A percentile compares a stretch with the other conserved stretches of the same genome.
phyloP scores from a whole-genome alignment of 768 basidiomycete species.

The Suillus luteus region DNA sequence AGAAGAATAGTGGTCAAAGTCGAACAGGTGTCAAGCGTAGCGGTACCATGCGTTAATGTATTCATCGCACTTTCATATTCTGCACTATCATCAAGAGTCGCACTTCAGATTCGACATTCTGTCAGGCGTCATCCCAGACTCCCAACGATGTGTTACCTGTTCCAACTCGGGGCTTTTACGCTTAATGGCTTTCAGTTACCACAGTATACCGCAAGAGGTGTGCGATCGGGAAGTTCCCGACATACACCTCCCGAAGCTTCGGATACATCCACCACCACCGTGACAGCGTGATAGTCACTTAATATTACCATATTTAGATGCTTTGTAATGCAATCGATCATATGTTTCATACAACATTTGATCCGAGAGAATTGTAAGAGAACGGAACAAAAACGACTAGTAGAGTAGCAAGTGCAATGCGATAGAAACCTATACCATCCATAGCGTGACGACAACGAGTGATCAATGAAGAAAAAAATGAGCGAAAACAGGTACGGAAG shows the following conservation, averaged over 20 bases:
- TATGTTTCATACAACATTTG: background rate
- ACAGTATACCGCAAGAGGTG: no score
- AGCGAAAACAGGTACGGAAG: background rate
- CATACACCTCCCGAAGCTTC: background rate
- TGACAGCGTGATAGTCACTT: background rate
- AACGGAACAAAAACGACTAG: background rate
- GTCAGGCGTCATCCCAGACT: no score
- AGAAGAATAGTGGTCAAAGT: slow-evolving; percentile 73
- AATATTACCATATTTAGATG: background rate
- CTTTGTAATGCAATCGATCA: background rate
- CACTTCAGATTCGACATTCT: background rate
- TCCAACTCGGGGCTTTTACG: no score
- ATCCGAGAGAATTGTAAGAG: background rate
- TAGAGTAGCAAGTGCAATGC: background rate
- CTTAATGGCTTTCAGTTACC: no score
- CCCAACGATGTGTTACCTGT: no score
- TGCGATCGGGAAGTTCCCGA: background rate
- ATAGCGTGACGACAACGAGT: background rate
- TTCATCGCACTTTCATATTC: slow-evolving; percentile 1
- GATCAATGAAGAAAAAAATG: background rate
- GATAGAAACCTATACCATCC: background rate
- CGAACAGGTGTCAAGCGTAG: slow-evolving; percentile 48
- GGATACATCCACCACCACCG: background rate
- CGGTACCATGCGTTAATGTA: slow-evolving; percentile 42
- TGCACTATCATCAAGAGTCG: background rate